phyloP scores from a whole-genome alignment of 192 early-diverging fungal species.

The Entophlyctis luteolus region DNA sequence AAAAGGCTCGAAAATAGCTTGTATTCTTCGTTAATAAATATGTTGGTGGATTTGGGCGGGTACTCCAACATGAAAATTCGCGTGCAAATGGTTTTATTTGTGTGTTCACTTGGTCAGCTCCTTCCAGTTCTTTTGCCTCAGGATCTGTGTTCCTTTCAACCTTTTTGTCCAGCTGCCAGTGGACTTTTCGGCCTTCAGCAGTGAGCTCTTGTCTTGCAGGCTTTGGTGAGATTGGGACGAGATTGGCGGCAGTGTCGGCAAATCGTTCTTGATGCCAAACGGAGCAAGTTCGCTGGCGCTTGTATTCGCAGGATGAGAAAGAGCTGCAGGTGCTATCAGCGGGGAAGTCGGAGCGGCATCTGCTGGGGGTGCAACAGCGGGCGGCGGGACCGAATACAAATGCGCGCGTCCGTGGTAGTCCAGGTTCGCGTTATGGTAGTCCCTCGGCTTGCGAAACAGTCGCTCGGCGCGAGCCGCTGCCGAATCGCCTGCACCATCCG shows the following conservation, averaged over 20 bases:
- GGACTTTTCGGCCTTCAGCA: slow-evolving; percentile 5
- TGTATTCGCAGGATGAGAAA: no score
- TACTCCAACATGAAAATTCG: no score
- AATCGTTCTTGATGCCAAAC: not conserved
- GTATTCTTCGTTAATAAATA: not conserved
- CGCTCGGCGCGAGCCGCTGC: not conserved
- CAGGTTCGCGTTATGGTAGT: slow-evolving; percentile 22
- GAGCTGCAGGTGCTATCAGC: no score
- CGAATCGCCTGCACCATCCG: not conserved
- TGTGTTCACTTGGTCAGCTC: slow-evolving; percentile 20
- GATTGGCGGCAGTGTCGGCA: slow-evolving; percentile 14
- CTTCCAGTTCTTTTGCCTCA: slow-evolving; percentile 36
- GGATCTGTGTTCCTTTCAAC: slow-evolving; percentile 32
- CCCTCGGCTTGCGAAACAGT: slow-evolving; percentile 1
- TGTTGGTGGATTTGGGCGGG: not conserved
- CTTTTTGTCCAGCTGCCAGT: slow-evolving; percentile 27
- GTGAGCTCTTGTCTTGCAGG: not conserved
- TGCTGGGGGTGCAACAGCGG: not conserved
- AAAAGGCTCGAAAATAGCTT: slow-evolving; percentile 13
- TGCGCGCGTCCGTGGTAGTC: slow-evolving; percentile 18
- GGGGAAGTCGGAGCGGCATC: no score
- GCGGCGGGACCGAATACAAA: slow-evolving; percentile 22
- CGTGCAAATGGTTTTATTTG: no score
- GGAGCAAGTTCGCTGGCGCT: no score
- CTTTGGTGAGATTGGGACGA: not conserved